Evolutionary conservation across 2,329 filamentous ascomycete species (phyloP).

Genomic region (Colletotrichum chlorophyti): DNA sequence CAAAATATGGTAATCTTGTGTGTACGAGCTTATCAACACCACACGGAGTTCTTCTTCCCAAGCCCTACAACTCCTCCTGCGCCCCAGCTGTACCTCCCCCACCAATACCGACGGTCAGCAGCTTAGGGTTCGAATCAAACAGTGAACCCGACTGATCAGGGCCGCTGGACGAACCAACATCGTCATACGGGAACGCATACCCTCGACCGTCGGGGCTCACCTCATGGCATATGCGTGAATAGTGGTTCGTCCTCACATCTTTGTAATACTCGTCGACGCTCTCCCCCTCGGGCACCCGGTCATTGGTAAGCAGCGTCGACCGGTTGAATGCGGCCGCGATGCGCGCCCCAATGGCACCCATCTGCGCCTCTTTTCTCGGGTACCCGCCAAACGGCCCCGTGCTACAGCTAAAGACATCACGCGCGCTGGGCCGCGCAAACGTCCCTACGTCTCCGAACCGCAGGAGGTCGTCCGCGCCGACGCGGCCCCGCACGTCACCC

Average conservation of each 20-base stretch:
- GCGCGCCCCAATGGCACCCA: constrained; percentile 73
- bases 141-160: constrained; percentile 69
- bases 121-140: constrained; percentile 59
- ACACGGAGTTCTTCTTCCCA: too few relatives aligned
- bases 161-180: constrained; percentile 63
- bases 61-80: background rate
- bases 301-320: constrained; percentile 66
- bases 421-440: constrained; percentile 54
- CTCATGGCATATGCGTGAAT: constrained; percentile 68
- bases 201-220: constrained; percentile 65
- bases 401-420: constrained; percentile 60
- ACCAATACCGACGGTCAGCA: constrained; percentile 64
- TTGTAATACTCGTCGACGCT: constrained; percentile 58
- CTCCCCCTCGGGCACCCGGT: constrained; percentile 60
- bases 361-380: constrained; percentile 47
- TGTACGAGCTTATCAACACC: too few relatives aligned
- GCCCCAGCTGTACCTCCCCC: constrained; percentile 36
- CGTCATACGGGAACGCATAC: constrained; percentile 77
- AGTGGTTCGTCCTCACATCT: constrained; percentile 67
- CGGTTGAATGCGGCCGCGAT: constrained; percentile 79
- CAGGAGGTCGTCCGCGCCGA: constrained; percentile 43
- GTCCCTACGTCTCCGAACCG: constrained; percentile 46
- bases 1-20: too few relatives aligned
- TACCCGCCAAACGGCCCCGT: constrained; percentile 62
- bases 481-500: constrained; percentile 54